Evolutionary conservation across 176 grass and related monocot genomes (phyloP).

Genomic region (Oryza meridionalis): DNA sequence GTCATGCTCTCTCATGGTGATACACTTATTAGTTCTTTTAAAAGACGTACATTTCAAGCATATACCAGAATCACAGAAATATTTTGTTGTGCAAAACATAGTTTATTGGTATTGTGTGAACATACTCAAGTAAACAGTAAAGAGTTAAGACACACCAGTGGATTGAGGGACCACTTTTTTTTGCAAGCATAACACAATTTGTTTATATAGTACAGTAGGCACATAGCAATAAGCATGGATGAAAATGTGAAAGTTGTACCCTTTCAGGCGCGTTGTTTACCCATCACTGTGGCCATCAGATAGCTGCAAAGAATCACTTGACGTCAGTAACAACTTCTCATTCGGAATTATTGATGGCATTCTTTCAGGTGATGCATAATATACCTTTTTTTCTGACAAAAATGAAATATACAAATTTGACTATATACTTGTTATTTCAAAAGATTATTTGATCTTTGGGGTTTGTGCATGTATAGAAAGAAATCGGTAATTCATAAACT

Average conservation of each 20-base stretch:
- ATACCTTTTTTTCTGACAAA: not conserved
- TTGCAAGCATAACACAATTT: not conserved
- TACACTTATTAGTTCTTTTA: not conserved
- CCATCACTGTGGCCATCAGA: constrained; percentile 77
- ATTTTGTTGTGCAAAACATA: not conserved
- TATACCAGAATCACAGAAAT: not conserved
- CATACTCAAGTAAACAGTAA: not conserved
- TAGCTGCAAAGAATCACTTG: constrained; percentile 78
- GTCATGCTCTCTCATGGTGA: constrained; percentile 92
- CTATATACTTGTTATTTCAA: constrained; percentile 35
- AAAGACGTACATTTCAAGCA: constrained; percentile 3
- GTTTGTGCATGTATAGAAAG: constrained; percentile 5
- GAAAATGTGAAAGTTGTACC: constrained; percentile 36
- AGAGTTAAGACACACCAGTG: constrained; percentile 2
- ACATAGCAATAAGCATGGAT: constrained; percentile 27
- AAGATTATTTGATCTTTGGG: constrained; percentile 1
- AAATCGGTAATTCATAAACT: constrained; percentile 6
- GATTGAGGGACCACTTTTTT: not conserved
- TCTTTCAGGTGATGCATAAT: constrained; percentile 75
- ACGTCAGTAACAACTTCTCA: constrained; percentile 80
- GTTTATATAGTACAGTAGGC: constrained; percentile 4
- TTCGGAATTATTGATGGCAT: constrained; percentile 84
- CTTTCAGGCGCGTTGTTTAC: constrained; percentile 75
- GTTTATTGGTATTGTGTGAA: constrained; percentile 22
- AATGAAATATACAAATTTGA: constrained; percentile 16